phyloP scores from a whole-genome alignment of 1,139 yeast genomes.

The Geotrichum aggregatum region DNA sequence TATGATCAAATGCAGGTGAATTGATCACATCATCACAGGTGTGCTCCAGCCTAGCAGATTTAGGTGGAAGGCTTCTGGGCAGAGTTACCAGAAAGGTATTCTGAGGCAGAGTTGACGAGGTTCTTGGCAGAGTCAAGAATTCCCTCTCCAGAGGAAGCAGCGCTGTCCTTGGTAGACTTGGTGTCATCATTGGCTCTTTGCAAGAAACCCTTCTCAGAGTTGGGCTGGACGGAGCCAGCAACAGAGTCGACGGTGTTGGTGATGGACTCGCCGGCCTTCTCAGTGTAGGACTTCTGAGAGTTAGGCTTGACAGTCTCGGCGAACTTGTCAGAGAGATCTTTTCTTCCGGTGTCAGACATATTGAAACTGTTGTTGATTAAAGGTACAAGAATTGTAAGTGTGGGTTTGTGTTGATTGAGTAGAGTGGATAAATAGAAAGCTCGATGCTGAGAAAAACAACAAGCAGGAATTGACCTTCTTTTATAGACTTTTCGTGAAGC shows the following conservation, averaged over 20 bases:
- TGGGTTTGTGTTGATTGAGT: background rate
- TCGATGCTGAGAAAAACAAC: conserved; percentile 3
- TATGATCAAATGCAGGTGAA: no score
- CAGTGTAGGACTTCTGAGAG: conserved; percentile 57
- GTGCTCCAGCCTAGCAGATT: no score
- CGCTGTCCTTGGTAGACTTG: conserved; percentile 8
- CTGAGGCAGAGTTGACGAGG: conserved; percentile 20
- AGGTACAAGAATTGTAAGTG: background rate
- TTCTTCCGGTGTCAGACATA: conserved; percentile 54
- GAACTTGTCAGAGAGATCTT: conserved; percentile 64
- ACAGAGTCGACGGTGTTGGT: conserved; percentile 63
- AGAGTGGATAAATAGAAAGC: background rate
- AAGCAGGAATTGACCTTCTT: background rate
- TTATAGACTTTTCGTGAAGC: background rate
- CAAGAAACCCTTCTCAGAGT: conserved; percentile 58
- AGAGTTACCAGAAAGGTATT: conserved; percentile 20
- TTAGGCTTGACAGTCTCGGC: conserved; percentile 70
- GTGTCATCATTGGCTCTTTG: conserved; percentile 62
- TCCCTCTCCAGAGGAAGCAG: conserved; percentile 15
- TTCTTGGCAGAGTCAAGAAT: conserved; percentile 21
- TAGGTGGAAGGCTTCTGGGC: conserved; percentile 18
- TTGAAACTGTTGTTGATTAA: conserved; percentile 3
- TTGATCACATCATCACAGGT: no score
- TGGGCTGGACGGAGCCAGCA: conserved; percentile 58
- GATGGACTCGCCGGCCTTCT: conserved; percentile 67